These are phyloP conservation scores for Leptoxyphium fumago DNA, from an alignment of 2,329 filamentous ascomycete species.

Conservation along the genomic window DNA sequence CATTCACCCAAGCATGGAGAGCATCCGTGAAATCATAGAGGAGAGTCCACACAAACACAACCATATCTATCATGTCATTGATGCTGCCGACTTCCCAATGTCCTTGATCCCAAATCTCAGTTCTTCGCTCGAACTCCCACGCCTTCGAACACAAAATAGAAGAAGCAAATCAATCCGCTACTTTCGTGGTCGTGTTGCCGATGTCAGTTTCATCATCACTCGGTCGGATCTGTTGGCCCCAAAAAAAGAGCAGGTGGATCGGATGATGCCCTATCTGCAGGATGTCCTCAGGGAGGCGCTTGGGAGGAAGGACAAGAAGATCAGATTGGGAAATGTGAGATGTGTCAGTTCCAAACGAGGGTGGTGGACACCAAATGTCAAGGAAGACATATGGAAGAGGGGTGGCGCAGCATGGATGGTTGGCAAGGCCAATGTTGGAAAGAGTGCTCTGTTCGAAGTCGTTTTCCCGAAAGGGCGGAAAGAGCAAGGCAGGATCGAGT, in stretches of 20 bases:
- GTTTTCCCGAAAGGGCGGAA: slow-evolving; percentile 61
- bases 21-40: slow-evolving; percentile 68
- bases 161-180: slow-evolving; percentile 55
- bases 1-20: slow-evolving; percentile 64
- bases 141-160: slow-evolving; percentile 65
- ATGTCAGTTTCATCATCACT: slow-evolving; percentile 84
- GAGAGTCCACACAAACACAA: slow-evolving; percentile 85
- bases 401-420: slow-evolving; percentile 90
- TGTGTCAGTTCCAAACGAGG: slow-evolving; percentile 73
- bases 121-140: slow-evolving; percentile 53
- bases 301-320: slow-evolving; percentile 47
- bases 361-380: slow-evolving; percentile 85
- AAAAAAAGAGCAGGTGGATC: slow-evolving; percentile 68
- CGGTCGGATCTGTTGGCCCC: slow-evolving; percentile 75
- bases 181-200: slow-evolving; percentile 51
- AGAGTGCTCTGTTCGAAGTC: slow-evolving; percentile 77
- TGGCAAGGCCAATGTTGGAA: slow-evolving; percentile 96
- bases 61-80: slow-evolving; percentile 87
- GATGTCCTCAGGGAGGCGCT: slow-evolving; percentile 65
- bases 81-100: slow-evolving; percentile 94
- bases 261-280: slow-evolving; percentile 70
- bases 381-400: slow-evolving; percentile 68
- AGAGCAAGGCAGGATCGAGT: slow-evolving; percentile 5
- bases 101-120: slow-evolving; percentile 70
- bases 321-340: slow-evolving; percentile 76